Evolutionary conservation across 2,329 filamentous ascomycete species (phyloP), one percentile per base, ranked within the genome.

Genomic region (Chaetomiaceae sp.): DNA sequence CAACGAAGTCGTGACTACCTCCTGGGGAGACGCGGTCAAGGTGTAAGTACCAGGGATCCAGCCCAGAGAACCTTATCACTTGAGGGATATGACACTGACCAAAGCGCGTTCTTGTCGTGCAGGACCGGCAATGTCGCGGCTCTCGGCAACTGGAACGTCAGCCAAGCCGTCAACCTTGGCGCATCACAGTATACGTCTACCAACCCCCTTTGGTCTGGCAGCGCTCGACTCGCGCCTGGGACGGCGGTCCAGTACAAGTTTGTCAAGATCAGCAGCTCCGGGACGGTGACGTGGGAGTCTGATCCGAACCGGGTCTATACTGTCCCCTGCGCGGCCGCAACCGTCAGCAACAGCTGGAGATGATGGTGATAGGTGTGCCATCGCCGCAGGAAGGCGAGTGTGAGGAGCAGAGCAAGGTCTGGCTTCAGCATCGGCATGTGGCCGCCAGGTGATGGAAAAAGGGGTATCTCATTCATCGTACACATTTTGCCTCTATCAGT

Each of bases 211-310:
- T 84, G 81, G 81, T 71, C 63, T 20, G 71, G 62, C 0, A 75
- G 72, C 0, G 63, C 83, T 15, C 69, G 65, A 20, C 60, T 84
- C 5, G 63, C 74, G 0, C 70, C 78, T 0, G 78, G 77, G 0
- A 70, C 68, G 0, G 67, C 63, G 1, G 68, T 83, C 33, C 59
- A 75, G 63, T 83, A 82, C 62, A 82, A 83, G 63, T 84, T 76
- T 62, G 72, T 84, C 56, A 73, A 74, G 59, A 72, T 79, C 36
- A 70, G 69, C 43, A 66, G 64, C 14, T 70, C 72, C 54, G 77
- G 78, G 1, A 67, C 64, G 1, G 68, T 80, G 7, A 72, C 69
- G 0, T 84, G 80, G 80, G 80, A 84, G 65, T 71, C 70, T 44
- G 79, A 79, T 39, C 66, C 66, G 2, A 68, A 70, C 54, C 65